phyloP scores from a whole-genome alignment of 805 yeast genomes.

The Yarrowia hollandica region DNA sequence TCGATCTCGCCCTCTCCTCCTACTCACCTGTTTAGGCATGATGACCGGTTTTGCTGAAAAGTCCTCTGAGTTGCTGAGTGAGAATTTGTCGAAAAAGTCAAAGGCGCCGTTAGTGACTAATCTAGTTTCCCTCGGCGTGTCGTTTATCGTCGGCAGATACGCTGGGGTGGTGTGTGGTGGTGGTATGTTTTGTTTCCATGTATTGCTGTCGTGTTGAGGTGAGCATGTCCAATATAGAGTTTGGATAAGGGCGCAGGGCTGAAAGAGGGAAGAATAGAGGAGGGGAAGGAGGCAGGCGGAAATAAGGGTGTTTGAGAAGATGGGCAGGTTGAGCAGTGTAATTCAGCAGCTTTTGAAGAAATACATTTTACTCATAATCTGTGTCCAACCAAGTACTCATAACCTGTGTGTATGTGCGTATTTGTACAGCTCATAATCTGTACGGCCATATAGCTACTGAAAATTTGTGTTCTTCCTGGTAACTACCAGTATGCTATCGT shows the following conservation, averaged over 20 bases:
- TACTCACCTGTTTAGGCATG: constrained; percentile 23
- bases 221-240: constrained; percentile 17
- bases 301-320: neutral
- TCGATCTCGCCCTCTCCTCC: too few relatives aligned
- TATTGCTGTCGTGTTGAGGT: constrained; percentile 25
- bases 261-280: constrained; percentile 14
- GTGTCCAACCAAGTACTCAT: too few relatives aligned
- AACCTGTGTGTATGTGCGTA: too few relatives aligned
- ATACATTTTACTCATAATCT: neutral
- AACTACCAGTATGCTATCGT: too few relatives aligned
- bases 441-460: too few relatives aligned
- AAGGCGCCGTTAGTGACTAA: too few relatives aligned
- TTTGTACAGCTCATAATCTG: too few relatives aligned
- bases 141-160: neutral
- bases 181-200: constrained; percentile 14
- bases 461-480: too few relatives aligned
- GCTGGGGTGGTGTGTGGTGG: neutral
- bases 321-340: too few relatives aligned
- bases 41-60: neutral
- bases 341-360: too few relatives aligned
- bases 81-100: neutral
- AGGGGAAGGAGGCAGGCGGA: neutral
- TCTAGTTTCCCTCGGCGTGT: neutral
- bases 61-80: neutral
- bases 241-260: constrained; percentile 29